A percentile compares a stretch with the other conserved stretches of the same genome.
phyloP scores from a whole-genome alignment of 2,329 filamentous ascomycete species.

The Thielaviopsis musarum region DNA sequence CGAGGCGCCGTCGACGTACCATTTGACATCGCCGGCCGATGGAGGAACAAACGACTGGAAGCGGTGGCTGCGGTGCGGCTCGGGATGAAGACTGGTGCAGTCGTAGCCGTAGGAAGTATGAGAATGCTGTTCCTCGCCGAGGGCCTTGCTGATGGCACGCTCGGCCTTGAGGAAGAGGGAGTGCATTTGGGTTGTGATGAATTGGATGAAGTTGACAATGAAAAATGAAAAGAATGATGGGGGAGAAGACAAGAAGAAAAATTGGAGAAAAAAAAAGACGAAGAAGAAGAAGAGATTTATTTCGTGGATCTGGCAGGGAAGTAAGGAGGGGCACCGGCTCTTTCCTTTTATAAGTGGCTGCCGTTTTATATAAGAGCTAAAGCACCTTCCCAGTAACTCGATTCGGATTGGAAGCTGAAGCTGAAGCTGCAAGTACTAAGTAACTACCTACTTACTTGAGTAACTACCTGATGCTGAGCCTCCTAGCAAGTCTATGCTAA shows the following conservation, averaged over 20 bases:
- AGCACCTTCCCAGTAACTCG: no score
- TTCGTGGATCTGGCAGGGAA: background rate
- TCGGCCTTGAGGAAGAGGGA: constrained; percentile 29
- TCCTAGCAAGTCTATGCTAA: no score
- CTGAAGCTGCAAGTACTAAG: no score
- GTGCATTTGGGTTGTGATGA: constrained; percentile 2
- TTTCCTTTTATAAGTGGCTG: background rate
- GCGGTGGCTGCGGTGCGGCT: constrained; percentile 31
- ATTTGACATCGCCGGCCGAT: constrained; percentile 61
- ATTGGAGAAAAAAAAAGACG: background rate
- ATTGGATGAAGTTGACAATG: background rate
- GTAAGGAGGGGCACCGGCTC: background rate
- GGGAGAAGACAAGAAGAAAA: background rate
- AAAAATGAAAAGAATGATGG: background rate
- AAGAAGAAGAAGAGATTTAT: background rate
- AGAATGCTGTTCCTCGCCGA: constrained; percentile 27
- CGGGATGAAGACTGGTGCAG: constrained; percentile 25
- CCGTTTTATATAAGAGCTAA: no score
- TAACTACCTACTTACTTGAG: no score
- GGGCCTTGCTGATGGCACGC: constrained; percentile 15
- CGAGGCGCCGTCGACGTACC: constrained; percentile 70
- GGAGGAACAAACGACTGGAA: constrained; percentile 57
- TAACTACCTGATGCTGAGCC: no score
- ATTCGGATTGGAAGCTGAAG: no score
- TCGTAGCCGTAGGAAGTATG: constrained; percentile 26